Percentiles rank a stretch among this genome's conserved stretches.
phyloP scores from a whole-genome alignment of 805 yeast species.

The Yarrowia sp. region DNA sequence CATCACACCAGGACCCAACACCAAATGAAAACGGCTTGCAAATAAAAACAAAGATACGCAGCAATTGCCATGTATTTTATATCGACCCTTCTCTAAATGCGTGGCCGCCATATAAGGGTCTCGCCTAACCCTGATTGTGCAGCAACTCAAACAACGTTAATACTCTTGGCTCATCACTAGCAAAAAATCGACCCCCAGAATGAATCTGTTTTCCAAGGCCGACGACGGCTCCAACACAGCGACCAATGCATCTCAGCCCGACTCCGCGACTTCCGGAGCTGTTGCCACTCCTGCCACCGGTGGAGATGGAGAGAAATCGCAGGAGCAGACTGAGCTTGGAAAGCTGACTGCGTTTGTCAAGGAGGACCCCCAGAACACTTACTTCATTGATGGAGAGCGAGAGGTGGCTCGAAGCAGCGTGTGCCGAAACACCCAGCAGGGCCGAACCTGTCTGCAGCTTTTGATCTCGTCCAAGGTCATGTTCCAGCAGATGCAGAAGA shows the following conservation, averaged over 20 bases:
- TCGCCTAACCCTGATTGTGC: constrained; percentile 14
- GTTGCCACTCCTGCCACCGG: not conserved
- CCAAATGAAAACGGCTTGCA: too few species aligned
- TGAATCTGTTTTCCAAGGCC: constrained; percentile 17
- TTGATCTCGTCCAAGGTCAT: constrained; percentile 20
- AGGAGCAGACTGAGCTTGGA: constrained; percentile 19
- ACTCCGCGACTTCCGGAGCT: not conserved
- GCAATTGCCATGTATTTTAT: not conserved
- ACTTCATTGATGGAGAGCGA: constrained; percentile 25
- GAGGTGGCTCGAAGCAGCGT: constrained; percentile 20
- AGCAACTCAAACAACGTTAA: constrained; percentile 10
- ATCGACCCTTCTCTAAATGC: not conserved
- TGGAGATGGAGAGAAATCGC: not conserved
- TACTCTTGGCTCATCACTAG: not conserved
- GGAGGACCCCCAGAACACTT: constrained; percentile 27
- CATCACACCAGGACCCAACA: too few species aligned
- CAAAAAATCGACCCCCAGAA: not conserved
- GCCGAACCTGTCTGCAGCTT: constrained; percentile 24
- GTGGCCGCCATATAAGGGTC: not conserved
- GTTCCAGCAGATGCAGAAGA: constrained; percentile 26
- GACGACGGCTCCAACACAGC: not conserved
- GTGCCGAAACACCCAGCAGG: constrained; percentile 25
- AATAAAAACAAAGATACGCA: not conserved
- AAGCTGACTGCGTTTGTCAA: constrained; percentile 22
- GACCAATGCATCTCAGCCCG: not conserved